phyloP scores from a whole-genome alignment of 805 yeast genomes.

The Saturnispora zaruensis region DNA sequence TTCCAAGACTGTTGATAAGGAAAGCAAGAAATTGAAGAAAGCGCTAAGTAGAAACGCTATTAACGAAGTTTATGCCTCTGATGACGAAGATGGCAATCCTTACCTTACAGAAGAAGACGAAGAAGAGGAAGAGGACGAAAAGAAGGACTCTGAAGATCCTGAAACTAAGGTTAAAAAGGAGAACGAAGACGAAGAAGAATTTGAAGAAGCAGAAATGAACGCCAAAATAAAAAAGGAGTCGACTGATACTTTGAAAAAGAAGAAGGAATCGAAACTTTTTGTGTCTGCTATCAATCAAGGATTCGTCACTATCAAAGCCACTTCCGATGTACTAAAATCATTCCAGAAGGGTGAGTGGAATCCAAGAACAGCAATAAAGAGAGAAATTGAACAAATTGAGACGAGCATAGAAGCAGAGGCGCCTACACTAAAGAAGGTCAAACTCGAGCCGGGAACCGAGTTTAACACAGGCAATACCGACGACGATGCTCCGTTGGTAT shows the following conservation, averaged over 20 bases:
- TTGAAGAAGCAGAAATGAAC: neutral
- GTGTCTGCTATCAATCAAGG: slow-evolving; percentile 42
- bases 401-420: neutral
- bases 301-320: slow-evolving; percentile 55
- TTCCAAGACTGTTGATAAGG: slow-evolving; percentile 70
- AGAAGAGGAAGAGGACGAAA: slow-evolving; percentile 33
- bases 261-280: slow-evolving; percentile 21
- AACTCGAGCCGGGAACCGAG: slow-evolving; percentile 13
- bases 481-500: slow-evolving; percentile 31
- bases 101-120: slow-evolving; percentile 65
- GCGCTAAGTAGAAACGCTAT: slow-evolving; percentile 80
- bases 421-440: slow-evolving; percentile 26
- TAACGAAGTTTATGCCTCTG: slow-evolving; percentile 81
- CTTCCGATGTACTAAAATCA: slow-evolving; percentile 46
- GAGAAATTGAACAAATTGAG: slow-evolving; percentile 17
- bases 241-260: slow-evolving; percentile 4
- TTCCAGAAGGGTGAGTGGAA: slow-evolving; percentile 86
- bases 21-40: slow-evolving; percentile 78
- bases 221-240: slow-evolving; percentile 17
- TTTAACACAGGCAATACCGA: neutral
- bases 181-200: slow-evolving; percentile 30
- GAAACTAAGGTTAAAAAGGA: slow-evolving; percentile 30
- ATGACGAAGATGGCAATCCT: slow-evolving; percentile 66
- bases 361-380: slow-evolving; percentile 39
- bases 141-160: slow-evolving; percentile 4